Evolutionary conservation across 768 basidiomycete species (phyloP).

Genomic region (Collybiopsis confluens): DNA sequence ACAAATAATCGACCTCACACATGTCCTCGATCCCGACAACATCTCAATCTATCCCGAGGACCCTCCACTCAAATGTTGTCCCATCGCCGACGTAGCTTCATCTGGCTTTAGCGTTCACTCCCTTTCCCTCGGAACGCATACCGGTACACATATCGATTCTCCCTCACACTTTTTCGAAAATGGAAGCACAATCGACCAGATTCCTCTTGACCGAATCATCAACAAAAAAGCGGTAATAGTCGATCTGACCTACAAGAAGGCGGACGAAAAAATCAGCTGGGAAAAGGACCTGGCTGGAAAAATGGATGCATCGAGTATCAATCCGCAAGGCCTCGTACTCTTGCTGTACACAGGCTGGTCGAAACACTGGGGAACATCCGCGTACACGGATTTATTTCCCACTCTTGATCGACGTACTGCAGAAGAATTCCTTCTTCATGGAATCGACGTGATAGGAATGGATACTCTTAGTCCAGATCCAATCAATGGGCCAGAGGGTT

Average conservation of each 20-base stretch:
- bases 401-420: slow-evolving; percentile 56
- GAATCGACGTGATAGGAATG: slow-evolving; percentile 55
- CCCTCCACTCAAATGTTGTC: slow-evolving; percentile 37
- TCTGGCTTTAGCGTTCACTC: slow-evolving; percentile 50
- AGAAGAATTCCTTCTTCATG: slow-evolving; percentile 39
- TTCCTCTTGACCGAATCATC: slow-evolving; percentile 50
- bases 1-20: slow-evolving; percentile 49
- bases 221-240: slow-evolving; percentile 47
- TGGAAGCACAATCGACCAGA: slow-evolving; percentile 53
- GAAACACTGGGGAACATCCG: slow-evolving; percentile 40
- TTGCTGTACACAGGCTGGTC: slow-evolving; percentile 72
- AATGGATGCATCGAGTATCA: slow-evolving; percentile 26
- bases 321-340: slow-evolving; percentile 35
- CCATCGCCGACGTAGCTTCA: slow-evolving; percentile 32
- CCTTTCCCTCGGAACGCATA: slow-evolving; percentile 61
- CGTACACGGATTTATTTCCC: slow-evolving; percentile 57
- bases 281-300: slow-evolving; percentile 35
- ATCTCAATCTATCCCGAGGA: slow-evolving; percentile 57
- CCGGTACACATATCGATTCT: slow-evolving; percentile 78
- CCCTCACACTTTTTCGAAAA: slow-evolving; percentile 66
- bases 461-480: slow-evolving; percentile 71
- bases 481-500: slow-evolving; percentile 33
- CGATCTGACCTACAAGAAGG: slow-evolving; percentile 42
- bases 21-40: slow-evolving; percentile 35
- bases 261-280: slow-evolving; percentile 55